Base-by-base conservation (phyloP, 179 eudicot species). In the Drosera spatulata region DNA sequence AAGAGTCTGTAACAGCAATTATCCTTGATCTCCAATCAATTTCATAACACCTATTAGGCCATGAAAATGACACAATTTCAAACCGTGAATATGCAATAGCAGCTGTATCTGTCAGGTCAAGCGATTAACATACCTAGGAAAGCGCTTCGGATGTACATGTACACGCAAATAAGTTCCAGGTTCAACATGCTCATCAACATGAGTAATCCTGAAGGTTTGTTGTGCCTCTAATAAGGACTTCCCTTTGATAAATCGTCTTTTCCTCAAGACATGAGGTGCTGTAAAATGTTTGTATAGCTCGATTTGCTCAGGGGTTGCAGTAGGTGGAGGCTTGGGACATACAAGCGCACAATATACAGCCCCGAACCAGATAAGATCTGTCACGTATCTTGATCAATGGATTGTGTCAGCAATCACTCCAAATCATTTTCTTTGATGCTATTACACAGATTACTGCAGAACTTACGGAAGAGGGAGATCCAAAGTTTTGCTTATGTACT, bases 121-220 rank as follows among this genome's bases (percentile, higher is more conserved):
- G 55, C 56, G 8, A 39, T 64, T 13, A 41, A 68, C 66, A 4
- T 62, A 93, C 99, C 97, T 86, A 44, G 97, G 99, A 59, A 81
- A 93, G 56, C 97, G 90, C 72, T 86, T 86, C 43, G 99, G 99
- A 66, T 90, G 95, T 56, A 93, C 91, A 73, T 93, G 87, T n/a
- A 93, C 95, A 56, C 97, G 83, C 66, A 93, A 79, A 71, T 93
- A 89, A 14, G 88, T 86, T 67, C 99, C 99, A 69, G 78, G 74
- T 81, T 93, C 99, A 64, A 86, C 88, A 79, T 74, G 68, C 71
- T 89, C 85, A 73, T 86, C 71, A 41, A 71, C 59, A 75, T 66
- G 74, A 61, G 85, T 78, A 55, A 93, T 78, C 58, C 95, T 78
- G 55, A 68, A 86, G 51, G 93, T 78, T 69, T 85, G 89, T 63